These are phyloP conservation scores for Prunus yedoensis DNA, from an alignment of 331 rosid genomes.

Conservation along the genomic window DNA sequence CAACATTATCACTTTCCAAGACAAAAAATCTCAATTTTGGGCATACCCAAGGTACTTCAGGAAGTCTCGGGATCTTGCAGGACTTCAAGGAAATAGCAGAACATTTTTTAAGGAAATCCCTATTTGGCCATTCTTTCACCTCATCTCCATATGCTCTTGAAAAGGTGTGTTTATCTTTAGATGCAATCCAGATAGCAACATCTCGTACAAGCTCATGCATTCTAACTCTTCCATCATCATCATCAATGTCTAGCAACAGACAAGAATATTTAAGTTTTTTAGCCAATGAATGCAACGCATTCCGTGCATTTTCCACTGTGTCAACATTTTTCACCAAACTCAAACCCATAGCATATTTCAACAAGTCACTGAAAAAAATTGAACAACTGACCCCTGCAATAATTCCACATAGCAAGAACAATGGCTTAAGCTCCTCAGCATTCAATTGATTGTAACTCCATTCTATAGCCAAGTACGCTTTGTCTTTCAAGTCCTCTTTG, in stretches of 20 bases:
- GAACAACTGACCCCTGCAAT: not conserved
- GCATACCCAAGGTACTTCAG: not conserved
- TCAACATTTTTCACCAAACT: not conserved
- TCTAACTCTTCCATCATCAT: rapidly evolving
- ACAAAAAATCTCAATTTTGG: not conserved
- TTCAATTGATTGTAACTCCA: not conserved
- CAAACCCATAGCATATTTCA: constrained; percentile 18
- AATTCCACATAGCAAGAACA: not conserved
- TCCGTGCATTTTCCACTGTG: not conserved
- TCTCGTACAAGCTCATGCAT: constrained; percentile 3
- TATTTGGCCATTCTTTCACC: not conserved
- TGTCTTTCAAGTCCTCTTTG: not conserved
- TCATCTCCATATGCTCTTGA: not conserved
- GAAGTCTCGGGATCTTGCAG: too few relatives aligned
- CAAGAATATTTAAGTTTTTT: not conserved
- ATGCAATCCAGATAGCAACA: not conserved
- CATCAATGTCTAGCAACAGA: not conserved
- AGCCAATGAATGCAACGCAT: not conserved
- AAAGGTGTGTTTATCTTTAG: not conserved
- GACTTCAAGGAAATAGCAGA: rapidly evolving
- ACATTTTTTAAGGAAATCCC: too few relatives aligned
- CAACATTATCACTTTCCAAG: not conserved
- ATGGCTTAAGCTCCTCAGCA: not conserved
- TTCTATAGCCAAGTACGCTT: not conserved
- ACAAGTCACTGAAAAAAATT: not conserved